Conservation (phyloP, 2,329 filamentous ascomycete species). For the Lachnellula cervina region DNA sequence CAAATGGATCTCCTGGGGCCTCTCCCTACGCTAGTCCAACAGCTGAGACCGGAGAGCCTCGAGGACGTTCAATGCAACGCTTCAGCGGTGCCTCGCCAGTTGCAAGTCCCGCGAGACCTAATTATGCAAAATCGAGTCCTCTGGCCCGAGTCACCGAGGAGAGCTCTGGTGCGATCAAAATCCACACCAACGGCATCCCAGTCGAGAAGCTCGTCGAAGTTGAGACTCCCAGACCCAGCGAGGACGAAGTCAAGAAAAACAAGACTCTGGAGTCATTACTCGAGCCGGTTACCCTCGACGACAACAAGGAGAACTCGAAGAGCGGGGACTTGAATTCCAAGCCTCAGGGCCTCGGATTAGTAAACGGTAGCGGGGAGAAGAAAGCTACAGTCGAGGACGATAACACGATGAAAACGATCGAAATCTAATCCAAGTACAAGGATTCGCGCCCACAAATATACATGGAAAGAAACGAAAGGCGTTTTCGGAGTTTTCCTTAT, state of each 20-base stretch:
- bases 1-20: slow-evolving; percentile 41
- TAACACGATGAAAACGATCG: slow-evolving; percentile 33
- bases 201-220: slow-evolving; percentile 32
- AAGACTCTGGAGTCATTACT: slow-evolving; percentile 27
- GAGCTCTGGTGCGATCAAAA: slow-evolving; percentile 25
- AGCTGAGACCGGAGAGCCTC: slow-evolving; percentile 54
- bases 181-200: slow-evolving; percentile 23
- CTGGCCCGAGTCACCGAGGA: slow-evolving; percentile 74
- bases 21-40: slow-evolving; percentile 64
- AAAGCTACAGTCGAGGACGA: slow-evolving; percentile 31
- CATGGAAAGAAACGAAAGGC: slow-evolving; percentile 17
- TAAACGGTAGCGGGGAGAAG: slow-evolving; percentile 23
- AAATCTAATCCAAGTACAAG: slow-evolving; percentile 25
- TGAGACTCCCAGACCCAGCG: slow-evolving; percentile 30
- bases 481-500: slow-evolving; percentile 19
- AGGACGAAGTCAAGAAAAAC: slow-evolving; percentile 22
- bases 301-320: slow-evolving; percentile 29
- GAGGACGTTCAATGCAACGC: slow-evolving; percentile 68
- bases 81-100: slow-evolving; percentile 60
- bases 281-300: slow-evolving; percentile 21
- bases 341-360: slow-evolving; percentile 13
- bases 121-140: slow-evolving; percentile 64
- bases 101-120: slow-evolving; percentile 60
- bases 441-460: background rate
- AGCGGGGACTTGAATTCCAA: slow-evolving; percentile 7